Base-by-base conservation (phyloP, 2,329 filamentous ascomycete species). In the Alternaria alternata region DNA sequence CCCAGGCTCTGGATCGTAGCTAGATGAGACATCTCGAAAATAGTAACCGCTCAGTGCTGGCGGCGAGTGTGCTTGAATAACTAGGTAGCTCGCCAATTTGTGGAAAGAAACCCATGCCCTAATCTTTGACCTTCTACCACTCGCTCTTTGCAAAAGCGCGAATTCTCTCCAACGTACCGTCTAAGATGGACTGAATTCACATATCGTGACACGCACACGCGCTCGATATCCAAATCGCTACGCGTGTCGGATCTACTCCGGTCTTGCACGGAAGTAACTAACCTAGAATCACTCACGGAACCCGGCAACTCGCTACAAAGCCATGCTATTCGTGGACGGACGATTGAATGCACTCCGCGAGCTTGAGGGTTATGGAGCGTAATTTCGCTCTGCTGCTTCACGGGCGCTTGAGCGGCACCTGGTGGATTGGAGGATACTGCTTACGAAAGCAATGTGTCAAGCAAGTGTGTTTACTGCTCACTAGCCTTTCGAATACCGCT, bases 41-140 rank as follows among this genome's bases (percentile, higher is more conserved):
- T 82, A 79, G 9, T 75, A 76, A 47, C 83, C 81, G 55, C 82
- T 83, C 77, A 82, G 30, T 49, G 32, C 46, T 34, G 39, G 82
- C 78, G 47, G 32, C 32, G 46, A 49, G 34, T 26, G 46, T 49
- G 46, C 30, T 24, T 49, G 28, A 30, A 34, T 36, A 48, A 7
- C 30, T 7, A 24, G 3, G 18, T 34, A 48, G 20, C 46, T 48
- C 18, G 18, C 32, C 12, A 24, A 32, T 16, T 22, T 24, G 30
- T 48, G 30, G 46, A 48, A 36, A 36, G 26, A 20, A 18, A 14
- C 5, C 5, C 14, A 22, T 24, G 30, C 20, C 30, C 4, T 18
- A 20, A 48, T 48, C 12, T 18, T 48, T 11, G n/a, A 20, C 38
- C 38, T 3, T 38, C 36, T 38, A 4, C n/a, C 9, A n/a, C 38